phyloP scores from a whole-genome alignment of 805 yeast genomes.

The Ogataea dorogensis region DNA sequence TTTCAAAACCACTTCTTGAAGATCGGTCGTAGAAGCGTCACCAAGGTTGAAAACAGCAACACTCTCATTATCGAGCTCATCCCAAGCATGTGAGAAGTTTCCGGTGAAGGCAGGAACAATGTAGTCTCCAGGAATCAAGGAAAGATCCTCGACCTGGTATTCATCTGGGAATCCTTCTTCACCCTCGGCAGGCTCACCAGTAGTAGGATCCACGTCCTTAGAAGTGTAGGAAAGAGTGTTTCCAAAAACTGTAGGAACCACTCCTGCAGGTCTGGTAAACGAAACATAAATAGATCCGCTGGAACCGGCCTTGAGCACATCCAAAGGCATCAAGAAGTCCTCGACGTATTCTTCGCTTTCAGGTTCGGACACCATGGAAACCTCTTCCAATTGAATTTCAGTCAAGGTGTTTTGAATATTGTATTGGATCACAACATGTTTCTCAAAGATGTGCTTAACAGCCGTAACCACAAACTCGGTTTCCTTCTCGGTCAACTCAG shows the following conservation, averaged over 20 bases:
- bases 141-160: constrained; percentile 82
- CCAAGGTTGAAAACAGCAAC: constrained; percentile 67
- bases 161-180: constrained; percentile 92
- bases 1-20: constrained; percentile 57
- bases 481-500: constrained; percentile 83
- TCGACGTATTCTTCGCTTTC: constrained; percentile 58
- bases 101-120: constrained; percentile 75
- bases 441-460: constrained; percentile 76
- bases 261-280: constrained; percentile 54
- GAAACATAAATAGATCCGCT: constrained; percentile 79
- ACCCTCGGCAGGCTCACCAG: constrained; percentile 62
- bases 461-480: constrained; percentile 89
- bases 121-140: constrained; percentile 77
- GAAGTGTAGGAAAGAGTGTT: constrained; percentile 72
- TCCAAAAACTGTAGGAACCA: constrained; percentile 46
- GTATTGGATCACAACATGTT: constrained; percentile 75
- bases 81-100: constrained; percentile 70
- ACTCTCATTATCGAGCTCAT: constrained; percentile 62
- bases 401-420: constrained; percentile 81
- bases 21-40: constrained; percentile 36
- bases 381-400: constrained; percentile 73
- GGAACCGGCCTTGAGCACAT: constrained; percentile 65
- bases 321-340: constrained; percentile 73
- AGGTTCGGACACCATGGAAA: constrained; percentile 66
- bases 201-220: constrained; percentile 74